These are phyloP conservation scores for Mycosphaerella sp. DNA, from an alignment of 2,329 filamentous ascomycete species.

Conservation along the genomic window DNA sequence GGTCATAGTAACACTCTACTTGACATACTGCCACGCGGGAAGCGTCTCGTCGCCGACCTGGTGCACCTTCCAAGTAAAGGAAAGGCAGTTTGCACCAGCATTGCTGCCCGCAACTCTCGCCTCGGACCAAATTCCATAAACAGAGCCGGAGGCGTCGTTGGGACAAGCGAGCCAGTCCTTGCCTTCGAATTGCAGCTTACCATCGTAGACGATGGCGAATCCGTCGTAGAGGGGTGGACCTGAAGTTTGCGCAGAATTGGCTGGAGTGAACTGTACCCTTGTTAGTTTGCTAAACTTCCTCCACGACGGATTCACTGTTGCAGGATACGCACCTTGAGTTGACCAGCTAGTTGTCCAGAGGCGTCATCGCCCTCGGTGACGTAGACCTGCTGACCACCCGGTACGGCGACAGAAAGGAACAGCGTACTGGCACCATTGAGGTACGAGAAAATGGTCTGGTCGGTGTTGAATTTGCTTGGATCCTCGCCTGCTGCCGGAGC, in stretches of 20 bases:
- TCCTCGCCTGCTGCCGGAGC: constrained; percentile 20
- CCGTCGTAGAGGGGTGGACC: constrained; percentile 23
- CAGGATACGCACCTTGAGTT: constrained; percentile 10
- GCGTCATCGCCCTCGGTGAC: constrained; percentile 19
- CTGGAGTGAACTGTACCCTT: constrained; percentile 23
- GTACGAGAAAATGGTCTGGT: constrained; percentile 25
- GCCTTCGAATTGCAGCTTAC: constrained; percentile 13
- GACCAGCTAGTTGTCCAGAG: constrained; percentile 18
- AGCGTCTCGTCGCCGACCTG: not conserved
- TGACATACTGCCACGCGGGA: constrained; percentile 13
- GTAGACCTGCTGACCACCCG: constrained; percentile 32
- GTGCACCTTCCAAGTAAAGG: constrained; percentile 2
- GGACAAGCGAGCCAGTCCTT: constrained; percentile 14
- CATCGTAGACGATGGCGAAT: constrained; percentile 17
- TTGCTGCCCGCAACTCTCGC: not conserved
- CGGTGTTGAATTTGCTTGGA: constrained; percentile 2
- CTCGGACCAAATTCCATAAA: constrained; percentile 7
- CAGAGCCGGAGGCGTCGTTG: not conserved
- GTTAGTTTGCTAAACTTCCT: too few species aligned
- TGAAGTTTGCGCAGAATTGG: constrained; percentile 26
- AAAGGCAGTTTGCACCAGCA: constrained; percentile 6
- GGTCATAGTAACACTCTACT: not conserved
- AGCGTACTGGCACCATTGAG: constrained; percentile 18
- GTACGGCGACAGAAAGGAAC: constrained; percentile 24
- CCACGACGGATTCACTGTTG: not conserved